Percentiles rank a stretch among this genome's conserved stretches.
phyloP scores from a whole-genome alignment of 2,329 filamentous ascomycete species.

The Apiospora koreana region DNA sequence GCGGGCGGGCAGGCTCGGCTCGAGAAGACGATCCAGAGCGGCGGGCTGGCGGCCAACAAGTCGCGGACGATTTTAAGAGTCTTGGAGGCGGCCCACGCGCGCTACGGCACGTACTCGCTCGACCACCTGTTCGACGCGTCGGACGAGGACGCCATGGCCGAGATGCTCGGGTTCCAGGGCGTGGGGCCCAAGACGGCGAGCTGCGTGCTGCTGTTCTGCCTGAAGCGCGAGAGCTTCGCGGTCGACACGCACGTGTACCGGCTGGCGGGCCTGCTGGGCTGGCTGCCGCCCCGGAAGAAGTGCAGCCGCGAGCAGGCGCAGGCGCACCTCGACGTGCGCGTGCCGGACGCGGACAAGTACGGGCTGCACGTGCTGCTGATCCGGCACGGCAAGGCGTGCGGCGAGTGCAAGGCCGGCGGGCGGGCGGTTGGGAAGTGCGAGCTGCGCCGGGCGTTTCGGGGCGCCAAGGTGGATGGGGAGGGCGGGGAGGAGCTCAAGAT shows the following conservation, averaged over 20 bases:
- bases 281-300: constrained; percentile 39
- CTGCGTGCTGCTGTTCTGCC: constrained; percentile 54
- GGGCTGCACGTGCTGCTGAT: constrained; percentile 51
- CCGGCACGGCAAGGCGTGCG: constrained; percentile 46
- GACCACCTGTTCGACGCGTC: constrained; percentile 47
- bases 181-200: constrained; percentile 57
- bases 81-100: constrained; percentile 60
- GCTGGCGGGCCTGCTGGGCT: constrained; percentile 49
- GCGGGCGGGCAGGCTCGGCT: constrained; percentile 41
- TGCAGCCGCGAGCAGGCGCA: constrained; percentile 48
- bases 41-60: constrained; percentile 73
- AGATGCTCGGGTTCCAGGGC: constrained; percentile 51
- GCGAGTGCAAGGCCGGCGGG: constrained; percentile 47
- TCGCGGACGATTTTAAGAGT: constrained; percentile 71
- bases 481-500: constrained; percentile 14
- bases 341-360: constrained; percentile 52
- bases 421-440: constrained; percentile 40
- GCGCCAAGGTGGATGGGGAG: constrained; percentile 18
- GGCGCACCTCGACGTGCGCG: constrained; percentile 48
- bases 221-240: constrained; percentile 48
- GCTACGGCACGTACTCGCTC: constrained; percentile 45
- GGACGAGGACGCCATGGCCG: constrained; percentile 50
- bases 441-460: constrained; percentile 40
- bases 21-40: constrained; percentile 66
- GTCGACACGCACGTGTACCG: constrained; percentile 56